Evolutionary conservation across 176 grass and related monocot species (phyloP).

Genomic region (Puccinellia tenuiflora): DNA sequence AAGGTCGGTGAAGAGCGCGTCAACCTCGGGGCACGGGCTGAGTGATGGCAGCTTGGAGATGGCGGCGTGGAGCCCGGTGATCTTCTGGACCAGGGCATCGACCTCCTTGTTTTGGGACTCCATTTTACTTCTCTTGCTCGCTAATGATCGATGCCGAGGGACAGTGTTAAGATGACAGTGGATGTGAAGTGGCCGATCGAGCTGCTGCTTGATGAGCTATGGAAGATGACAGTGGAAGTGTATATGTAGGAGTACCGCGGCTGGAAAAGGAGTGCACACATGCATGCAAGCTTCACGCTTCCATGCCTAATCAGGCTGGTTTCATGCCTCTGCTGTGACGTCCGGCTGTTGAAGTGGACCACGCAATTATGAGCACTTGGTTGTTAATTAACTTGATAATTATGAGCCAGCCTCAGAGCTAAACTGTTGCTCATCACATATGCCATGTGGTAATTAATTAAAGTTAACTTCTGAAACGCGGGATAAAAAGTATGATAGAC

Average conservation of each 20-base stretch:
- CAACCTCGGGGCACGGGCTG: conserved; percentile 39
- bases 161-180: neutral
- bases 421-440: too few relatives aligned
- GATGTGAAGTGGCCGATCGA: neutral
- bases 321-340: neutral
- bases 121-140: neutral
- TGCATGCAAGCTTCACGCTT: neutral
- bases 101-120: conserved; percentile 34
- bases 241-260: neutral
- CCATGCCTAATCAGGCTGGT: neutral
- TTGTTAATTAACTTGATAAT: too few relatives aligned
- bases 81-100: conserved; percentile 40
- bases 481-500: too few relatives aligned
- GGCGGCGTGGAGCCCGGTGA: conserved; percentile 35
- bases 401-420: too few relatives aligned
- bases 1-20: conserved; percentile 64
- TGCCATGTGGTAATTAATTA: too few relatives aligned
- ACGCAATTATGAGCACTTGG: too few relatives aligned
- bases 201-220: neutral
- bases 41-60: conserved; percentile 49
- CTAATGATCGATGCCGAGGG: neutral
- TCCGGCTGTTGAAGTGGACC: neutral
- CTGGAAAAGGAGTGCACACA: neutral
- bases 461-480: too few relatives aligned
- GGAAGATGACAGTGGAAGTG: too few relatives aligned